phyloP scores from a whole-genome alignment of 331 rosid genomes.

The Quercus tomentella region DNA sequence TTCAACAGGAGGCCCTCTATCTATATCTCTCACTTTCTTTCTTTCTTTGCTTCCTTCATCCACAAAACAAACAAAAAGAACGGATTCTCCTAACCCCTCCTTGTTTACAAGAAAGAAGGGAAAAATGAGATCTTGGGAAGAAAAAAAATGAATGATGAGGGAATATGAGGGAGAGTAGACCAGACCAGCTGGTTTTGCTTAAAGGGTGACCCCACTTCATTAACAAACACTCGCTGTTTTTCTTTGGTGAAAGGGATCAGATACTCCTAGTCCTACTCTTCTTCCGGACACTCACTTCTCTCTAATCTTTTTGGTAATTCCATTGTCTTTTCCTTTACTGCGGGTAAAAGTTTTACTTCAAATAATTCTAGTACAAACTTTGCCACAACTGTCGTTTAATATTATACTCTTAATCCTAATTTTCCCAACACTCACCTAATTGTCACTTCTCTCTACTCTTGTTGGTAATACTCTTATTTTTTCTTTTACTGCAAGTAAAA shows the following conservation, averaged over 20 bases:
- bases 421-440: too few species aligned
- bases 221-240: constrained; percentile 9
- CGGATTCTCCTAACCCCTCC: constrained; percentile 1
- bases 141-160: constrained; percentile 25
- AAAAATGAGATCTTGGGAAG: constrained; percentile 71
- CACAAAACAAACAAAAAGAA: constrained; percentile 31
- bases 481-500: too few species aligned
- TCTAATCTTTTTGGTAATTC: background rate
- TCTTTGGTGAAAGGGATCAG: constrained; percentile 18
- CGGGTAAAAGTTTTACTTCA: background rate
- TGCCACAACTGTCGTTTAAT: too few species aligned
- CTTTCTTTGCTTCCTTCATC: background rate
- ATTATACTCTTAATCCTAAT: too few species aligned
- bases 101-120: constrained; percentile 17
- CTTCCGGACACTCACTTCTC: background rate
- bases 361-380: too few species aligned
- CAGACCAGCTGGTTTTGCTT: constrained; percentile 58
- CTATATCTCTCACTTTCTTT: background rate
- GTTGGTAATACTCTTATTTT: too few species aligned
- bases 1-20: constrained; percentile 12
- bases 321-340: background rate
- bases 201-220: constrained; percentile 40
- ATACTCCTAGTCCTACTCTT: background rate
- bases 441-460: too few species aligned
- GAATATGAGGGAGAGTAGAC: constrained; percentile 19